Conservation (phyloP, 768 basidiomycete species). For the Boletales sp. region DNA sequence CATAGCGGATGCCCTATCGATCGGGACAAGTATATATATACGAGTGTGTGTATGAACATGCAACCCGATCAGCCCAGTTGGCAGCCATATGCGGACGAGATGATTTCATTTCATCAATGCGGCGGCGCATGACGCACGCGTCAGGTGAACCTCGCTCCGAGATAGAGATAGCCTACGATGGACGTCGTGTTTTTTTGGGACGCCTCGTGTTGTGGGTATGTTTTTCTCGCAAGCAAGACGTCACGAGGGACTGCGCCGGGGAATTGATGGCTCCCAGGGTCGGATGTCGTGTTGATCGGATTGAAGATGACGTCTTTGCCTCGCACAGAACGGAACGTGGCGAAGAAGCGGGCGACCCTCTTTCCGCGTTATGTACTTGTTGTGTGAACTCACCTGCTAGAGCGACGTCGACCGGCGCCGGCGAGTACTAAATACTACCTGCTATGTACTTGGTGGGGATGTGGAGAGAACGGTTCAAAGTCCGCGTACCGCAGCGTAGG, state of each 20-base stretch:
- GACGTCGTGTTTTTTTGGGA: slow-evolving; percentile 2
- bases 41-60: not conserved
- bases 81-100: not conserved
- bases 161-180: slow-evolving; percentile 11
- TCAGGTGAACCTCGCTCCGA: slow-evolving; percentile 1
- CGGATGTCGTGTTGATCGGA: slow-evolving; percentile 5
- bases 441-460: too few relatives aligned
- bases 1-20: slow-evolving; percentile 8
- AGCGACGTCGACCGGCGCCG: too few relatives aligned
- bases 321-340: not conserved
- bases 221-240: slow-evolving; percentile 3
- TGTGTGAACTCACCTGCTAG: too few relatives aligned
- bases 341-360: not conserved
- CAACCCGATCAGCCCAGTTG: slow-evolving; percentile 9
- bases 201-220: slow-evolving; percentile 18
- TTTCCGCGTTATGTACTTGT: not conserved
- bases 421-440: too few relatives aligned
- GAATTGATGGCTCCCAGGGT: slow-evolving; percentile 6
- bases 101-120: slow-evolving; percentile 6
- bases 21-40: slow-evolving; percentile 3
- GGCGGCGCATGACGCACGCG: not conserved
- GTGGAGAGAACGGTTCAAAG: too few relatives aligned
- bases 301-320: slow-evolving; percentile 5
- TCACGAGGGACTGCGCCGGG: slow-evolving; percentile 8
- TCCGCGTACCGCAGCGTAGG: too few relatives aligned